Base-by-base conservation (phyloP, 345 rosid genomes). In the Eucalyptus tenuipes region DNA sequence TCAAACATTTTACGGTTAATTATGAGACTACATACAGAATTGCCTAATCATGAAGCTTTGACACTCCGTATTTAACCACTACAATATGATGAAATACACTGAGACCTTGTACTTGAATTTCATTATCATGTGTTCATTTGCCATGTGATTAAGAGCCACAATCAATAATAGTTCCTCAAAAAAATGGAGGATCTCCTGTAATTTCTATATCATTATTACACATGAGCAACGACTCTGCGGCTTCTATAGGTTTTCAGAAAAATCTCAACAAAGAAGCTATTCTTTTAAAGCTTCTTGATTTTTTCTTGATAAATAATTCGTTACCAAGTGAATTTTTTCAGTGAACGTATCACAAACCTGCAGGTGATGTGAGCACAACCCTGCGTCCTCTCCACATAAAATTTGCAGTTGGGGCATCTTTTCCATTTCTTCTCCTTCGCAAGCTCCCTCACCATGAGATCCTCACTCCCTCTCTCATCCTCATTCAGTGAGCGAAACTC, bases 361-460 rank as follows among this genome's bases (percentile, higher is more conserved):
- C 94, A 94, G 59, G 57, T 88, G 37, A 94, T 93, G 55, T 94
- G 94, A 22, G 90, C 92, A 50, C 93, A 94, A 18, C 94, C 95
- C 14, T 40, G 87, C 29, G 88, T 92, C 49, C 91, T 93, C 85
- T 94, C 94, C 8, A 93, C 94, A 85, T 86, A 92, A 85, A 59
- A 94, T 49, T 88, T 89, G 90, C 95, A 94, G 4, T 17, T 57
- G 15, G 95, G 94, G 75, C 95, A 94, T 88, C 95, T 88, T 25
- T 89, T 75, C 95, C 95, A 94, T 86, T 93, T 91, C 17, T 91
- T 89, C 79, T 88, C 89, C 88, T 40, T 86, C 3, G 93, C 95
- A 64, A 93, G 91, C 85, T 92, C 59, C 89, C 92, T 89, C 89
- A 93, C 80, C 92, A 92, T 85, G 14, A 94, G 53, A 87, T 94